Conservation (phyloP, 441 rosid genomes). For the Adansonia rubrostipa region DNA sequence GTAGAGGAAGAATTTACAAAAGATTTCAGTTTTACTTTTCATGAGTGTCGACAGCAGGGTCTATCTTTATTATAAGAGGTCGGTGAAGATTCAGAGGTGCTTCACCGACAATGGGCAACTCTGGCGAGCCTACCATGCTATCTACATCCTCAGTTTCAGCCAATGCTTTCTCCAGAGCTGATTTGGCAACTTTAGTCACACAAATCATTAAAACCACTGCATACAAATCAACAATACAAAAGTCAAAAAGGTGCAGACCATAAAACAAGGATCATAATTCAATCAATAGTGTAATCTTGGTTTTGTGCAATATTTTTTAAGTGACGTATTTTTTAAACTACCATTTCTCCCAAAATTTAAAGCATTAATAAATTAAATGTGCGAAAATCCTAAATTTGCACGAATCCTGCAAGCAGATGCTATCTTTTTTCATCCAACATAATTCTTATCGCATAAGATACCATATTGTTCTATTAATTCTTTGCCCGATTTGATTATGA, state of each 20-base stretch:
- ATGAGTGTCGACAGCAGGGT: slow-evolving; percentile 46
- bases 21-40: slow-evolving; percentile 35
- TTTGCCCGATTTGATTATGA: not conserved
- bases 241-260: not conserved
- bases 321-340: not conserved
- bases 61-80: slow-evolving; percentile 81
- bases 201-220: slow-evolving; percentile 78
- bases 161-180: slow-evolving; percentile 87
- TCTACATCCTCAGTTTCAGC: slow-evolving; percentile 76
- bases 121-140: slow-evolving; percentile 42
- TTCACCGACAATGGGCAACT: slow-evolving; percentile 49
- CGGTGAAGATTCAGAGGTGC: slow-evolving; percentile 54
- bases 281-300: not conserved
- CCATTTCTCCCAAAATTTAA: slow-evolving; percentile 8
- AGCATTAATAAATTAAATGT: not conserved
- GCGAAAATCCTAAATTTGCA: not conserved
- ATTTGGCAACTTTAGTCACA: slow-evolving; percentile 82
- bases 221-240: slow-evolving; percentile 11
- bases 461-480: not conserved
- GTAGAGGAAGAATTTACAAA: slow-evolving; percentile 46
- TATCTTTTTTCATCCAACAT: not conserved
- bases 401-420: not conserved
- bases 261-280: slow-evolving; percentile 5
- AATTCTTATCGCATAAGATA: too few species aligned
- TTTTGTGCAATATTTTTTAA: not conserved